phyloP scores from a whole-genome alignment of 2,329 filamentous ascomycete genomes.

The Penicillium concentricum region DNA sequence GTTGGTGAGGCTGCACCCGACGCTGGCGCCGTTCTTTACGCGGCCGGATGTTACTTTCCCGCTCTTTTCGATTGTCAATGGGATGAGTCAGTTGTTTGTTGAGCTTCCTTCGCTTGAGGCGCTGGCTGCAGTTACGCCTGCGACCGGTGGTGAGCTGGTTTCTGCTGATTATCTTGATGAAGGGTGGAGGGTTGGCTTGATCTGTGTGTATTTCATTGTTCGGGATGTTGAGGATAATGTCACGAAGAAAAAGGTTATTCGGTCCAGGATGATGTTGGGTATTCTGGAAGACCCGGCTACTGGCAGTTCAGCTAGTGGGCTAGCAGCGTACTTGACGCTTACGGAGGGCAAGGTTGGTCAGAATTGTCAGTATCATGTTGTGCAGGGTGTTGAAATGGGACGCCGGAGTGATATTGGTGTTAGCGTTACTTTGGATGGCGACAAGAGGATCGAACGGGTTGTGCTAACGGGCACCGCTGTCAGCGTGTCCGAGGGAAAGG shows the following conservation, averaged over 20 bases:
- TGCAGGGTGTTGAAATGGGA: conserved; percentile 69
- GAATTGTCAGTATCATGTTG: conserved; percentile 51
- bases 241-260: conserved; percentile 42
- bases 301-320: conserved; percentile 60
- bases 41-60: conserved; percentile 22
- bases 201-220: conserved; percentile 35
- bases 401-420: conserved; percentile 45
- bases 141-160: conserved; percentile 27
- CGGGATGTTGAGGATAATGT: conserved; percentile 57
- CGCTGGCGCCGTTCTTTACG: conserved; percentile 22
- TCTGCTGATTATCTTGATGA: conserved; percentile 31
- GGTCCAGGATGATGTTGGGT: conserved; percentile 32
- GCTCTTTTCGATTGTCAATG: conserved; percentile 42
- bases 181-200: conserved; percentile 32
- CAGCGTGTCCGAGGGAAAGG: conserved; percentile 35
- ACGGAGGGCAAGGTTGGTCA: conserved; percentile 33
- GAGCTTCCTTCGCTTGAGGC: conserved; percentile 60
- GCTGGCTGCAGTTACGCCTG: conserved; percentile 44
- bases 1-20: conserved; percentile 28
- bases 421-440: conserved; percentile 22
- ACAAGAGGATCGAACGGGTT: conserved; percentile 33
- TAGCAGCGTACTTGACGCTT: conserved; percentile 56
- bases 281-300: conserved; percentile 35
- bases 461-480: conserved; percentile 37
- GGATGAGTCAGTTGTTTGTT: conserved; percentile 61